Evolutionary conservation across 176 grass and related monocot genomes (phyloP).

Genomic region (Musa troglodytarum): DNA sequence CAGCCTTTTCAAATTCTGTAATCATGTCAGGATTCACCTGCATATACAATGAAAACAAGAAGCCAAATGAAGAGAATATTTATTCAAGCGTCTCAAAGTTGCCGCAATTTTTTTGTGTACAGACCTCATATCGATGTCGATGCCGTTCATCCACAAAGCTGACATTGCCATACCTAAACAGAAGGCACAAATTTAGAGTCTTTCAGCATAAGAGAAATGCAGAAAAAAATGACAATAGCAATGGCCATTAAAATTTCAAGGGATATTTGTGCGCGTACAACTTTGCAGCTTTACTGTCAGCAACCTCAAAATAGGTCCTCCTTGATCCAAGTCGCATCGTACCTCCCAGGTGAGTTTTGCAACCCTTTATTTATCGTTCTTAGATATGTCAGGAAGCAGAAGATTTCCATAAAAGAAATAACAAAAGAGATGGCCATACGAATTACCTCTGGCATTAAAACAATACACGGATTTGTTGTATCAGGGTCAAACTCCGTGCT

Average conservation of each 20-base stretch:
- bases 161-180: constrained; percentile 62
- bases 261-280: constrained; percentile 41
- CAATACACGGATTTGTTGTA: background rate
- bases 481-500: no score
- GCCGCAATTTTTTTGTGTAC: background rate
- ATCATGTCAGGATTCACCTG: no score
- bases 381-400: background rate
- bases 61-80: background rate
- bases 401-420: background rate
- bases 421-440: background rate
- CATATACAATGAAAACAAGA: no score
- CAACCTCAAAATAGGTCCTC: constrained; percentile 59
- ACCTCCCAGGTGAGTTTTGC: constrained; percentile 90
- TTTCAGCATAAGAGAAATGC: constrained; percentile 1
- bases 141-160: constrained; percentile 75
- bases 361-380: constrained; percentile 36
- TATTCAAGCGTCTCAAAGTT: background rate
- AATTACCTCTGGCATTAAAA: constrained; percentile 23
- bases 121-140: constrained; percentile 90
- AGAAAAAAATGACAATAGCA: constrained; percentile 4
- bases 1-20: no score
- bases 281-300: constrained; percentile 65
- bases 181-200: constrained; percentile 10
- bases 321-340: constrained; percentile 98
- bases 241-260: background rate